Evolutionary conservation across 345 rosid species (phyloP), one percentile per base, ranked within the genome.

Genomic region (Limnanthes douglasii): DNA sequence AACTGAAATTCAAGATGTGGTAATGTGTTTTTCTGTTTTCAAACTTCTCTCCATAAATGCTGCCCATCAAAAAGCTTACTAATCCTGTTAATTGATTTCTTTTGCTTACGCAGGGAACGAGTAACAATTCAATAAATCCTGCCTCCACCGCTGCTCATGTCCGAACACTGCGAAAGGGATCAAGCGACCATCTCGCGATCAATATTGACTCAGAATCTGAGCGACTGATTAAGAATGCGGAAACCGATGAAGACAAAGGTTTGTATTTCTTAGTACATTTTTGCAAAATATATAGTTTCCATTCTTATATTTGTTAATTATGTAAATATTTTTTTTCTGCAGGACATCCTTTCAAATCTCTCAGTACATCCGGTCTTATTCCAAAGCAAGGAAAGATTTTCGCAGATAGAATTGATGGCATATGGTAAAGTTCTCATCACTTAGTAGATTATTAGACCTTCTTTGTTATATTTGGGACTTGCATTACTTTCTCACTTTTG

Each of bases 221-320:
- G 46, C 77, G 46, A 45, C 62, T 83, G 41, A 60, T 78, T 40
- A 65, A 45, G 57, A 34, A 36, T 5, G 70, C 49, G 56, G 79
- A 72, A 58, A 64, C 78, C 10, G 84, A 78, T 21, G 86, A 71
- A 54, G 95, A 76, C 37, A 88, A 88, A 79, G 97, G 97, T 69
- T 21, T 26, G 13, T 14, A 29, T 34, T 34, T 29, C 29, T 20
- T 42, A 35, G 37, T 35, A 23, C 13, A 12, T 12, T 6, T 15
- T 3, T 23, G n/a, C 6, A 26, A 9, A 14, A n/a, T n/a, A n/a
- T n/a, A n/a, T n/a, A n/a, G n/a, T n/a, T n/a, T n/a, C n/a, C n/a
- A n/a, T n/a, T n/a, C n/a, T n/a, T n/a, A n/a, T n/a, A n/a, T n/a
- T n/a, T n/a, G 10, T 18, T 14, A 15, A 31, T 41, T 36, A 22